Percentiles rank a stretch among this genome's conserved stretches.
These are phyloP conservation scores for Pistacia vera DNA, from an alignment of 345 rosid species.

Conservation along the genomic window DNA sequence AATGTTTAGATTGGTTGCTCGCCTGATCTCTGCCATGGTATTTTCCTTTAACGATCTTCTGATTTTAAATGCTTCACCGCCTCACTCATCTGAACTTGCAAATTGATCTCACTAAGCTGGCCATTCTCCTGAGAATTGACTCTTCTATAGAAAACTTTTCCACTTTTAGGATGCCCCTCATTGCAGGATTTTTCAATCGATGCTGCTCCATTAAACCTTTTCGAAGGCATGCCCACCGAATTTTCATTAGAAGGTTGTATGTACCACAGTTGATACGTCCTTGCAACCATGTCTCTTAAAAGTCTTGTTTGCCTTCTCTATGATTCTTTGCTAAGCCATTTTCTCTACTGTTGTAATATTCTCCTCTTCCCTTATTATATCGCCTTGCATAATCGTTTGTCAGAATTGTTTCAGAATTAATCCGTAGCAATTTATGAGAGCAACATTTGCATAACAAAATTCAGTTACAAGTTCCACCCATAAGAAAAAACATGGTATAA, in stretches of 20 bases:
- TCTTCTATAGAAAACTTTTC: slow-evolving; percentile 22
- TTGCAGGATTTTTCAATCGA: slow-evolving; percentile 22
- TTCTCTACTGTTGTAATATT: slow-evolving; percentile 29
- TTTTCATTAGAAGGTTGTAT: slow-evolving; percentile 28
- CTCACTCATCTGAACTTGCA: slow-evolving; percentile 50
- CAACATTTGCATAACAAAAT: neutral
- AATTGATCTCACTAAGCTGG: slow-evolving; percentile 40
- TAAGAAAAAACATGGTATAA: neutral
- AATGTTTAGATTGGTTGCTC: slow-evolving; percentile 52
- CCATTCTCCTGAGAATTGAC: slow-evolving; percentile 9
- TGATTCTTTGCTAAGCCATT: slow-evolving; percentile 27
- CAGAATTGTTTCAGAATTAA: neutral
- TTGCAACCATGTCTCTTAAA: slow-evolving; percentile 31
- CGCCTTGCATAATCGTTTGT: slow-evolving; percentile 16
- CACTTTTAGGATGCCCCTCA: slow-evolving; percentile 24
- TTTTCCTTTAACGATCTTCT: slow-evolving; percentile 41
- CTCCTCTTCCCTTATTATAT: slow-evolving; percentile 30
- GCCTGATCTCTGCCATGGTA: slow-evolving; percentile 18
- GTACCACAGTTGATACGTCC: slow-evolving; percentile 21
- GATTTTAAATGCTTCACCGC: slow-evolving; percentile 57
- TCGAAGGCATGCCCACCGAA: slow-evolving; percentile 29
- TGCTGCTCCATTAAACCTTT: slow-evolving; percentile 14
- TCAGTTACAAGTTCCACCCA: neutral
- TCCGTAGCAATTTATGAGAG: neutral
- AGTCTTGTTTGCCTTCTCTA: slow-evolving; percentile 29